phyloP scores from a whole-genome alignment of 108 stramenopile genomes.

The Seminavis robusta region DNA sequence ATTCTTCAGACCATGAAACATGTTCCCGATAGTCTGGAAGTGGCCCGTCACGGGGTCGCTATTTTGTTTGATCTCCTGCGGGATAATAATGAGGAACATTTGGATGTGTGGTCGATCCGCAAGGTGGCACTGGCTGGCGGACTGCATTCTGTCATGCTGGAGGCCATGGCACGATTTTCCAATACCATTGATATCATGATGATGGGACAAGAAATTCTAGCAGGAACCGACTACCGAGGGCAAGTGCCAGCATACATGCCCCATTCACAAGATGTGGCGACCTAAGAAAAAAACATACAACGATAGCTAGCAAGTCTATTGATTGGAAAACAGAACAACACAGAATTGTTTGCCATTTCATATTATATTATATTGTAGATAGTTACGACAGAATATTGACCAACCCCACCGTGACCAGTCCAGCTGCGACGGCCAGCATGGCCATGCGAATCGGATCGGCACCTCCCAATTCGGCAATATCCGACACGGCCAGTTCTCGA shows the following conservation, averaged over 20 bases:
- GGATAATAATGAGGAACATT: conserved; percentile 7
- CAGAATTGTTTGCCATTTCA: neutral
- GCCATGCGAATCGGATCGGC: conserved; percentile 26
- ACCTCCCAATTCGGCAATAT: conserved; percentile 40
- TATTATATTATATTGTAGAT: too few relatives aligned
- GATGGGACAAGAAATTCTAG: conserved; percentile 57
- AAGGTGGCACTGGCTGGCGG: conserved; percentile 41
- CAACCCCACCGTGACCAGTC: conserved; percentile 48
- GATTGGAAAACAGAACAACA: neutral
- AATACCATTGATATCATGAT: conserved; percentile 52
- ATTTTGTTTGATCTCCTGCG: conserved; percentile 55
- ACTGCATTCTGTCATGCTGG: conserved; percentile 28
- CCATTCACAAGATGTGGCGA: too few relatives aligned
- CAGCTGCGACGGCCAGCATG: conserved; percentile 41
- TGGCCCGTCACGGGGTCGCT: conserved; percentile 53
- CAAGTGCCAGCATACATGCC: conserved; percentile 21
- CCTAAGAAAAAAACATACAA: conserved; percentile 6
- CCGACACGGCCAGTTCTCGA: conserved; percentile 15
- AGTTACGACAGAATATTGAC: conserved; percentile 27
- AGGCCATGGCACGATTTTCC: conserved; percentile 36
- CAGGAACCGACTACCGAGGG: conserved; percentile 50
- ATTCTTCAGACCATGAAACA: conserved; percentile 37
- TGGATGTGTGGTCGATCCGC: conserved; percentile 35
- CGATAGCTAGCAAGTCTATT: neutral
- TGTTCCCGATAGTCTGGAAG: conserved; percentile 35